A percentile compares a stretch with the other conserved stretches of the same genome.
These are phyloP conservation scores for Ballota nigra DNA, from an alignment of 257 asterid genomes.

Conservation along the genomic window DNA sequence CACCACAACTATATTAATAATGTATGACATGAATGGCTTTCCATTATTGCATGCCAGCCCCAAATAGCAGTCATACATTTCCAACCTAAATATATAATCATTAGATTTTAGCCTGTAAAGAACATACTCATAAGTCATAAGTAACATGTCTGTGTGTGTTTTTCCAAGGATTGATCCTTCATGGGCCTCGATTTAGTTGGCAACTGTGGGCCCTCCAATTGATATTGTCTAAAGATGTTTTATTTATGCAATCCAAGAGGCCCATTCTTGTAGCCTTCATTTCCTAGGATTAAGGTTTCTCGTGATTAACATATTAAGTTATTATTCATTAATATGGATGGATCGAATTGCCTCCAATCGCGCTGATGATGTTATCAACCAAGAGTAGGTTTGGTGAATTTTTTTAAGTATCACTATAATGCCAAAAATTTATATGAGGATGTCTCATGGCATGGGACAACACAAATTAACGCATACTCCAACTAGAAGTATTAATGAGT, in stretches of 20 bases:
- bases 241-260: neutral
- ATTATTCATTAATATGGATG: neutral
- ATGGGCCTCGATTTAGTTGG: constrained; percentile 24
- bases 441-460: too few relatives aligned
- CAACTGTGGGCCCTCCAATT: constrained; percentile 1
- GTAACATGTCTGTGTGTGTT: neutral
- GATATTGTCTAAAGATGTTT: constrained; percentile 3
- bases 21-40: too few relatives aligned
- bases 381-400: too few relatives aligned
- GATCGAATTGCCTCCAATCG: neutral
- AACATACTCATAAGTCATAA: too few relatives aligned
- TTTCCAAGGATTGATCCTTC: neutral
- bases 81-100: neutral
- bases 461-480: too few relatives aligned
- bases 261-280: neutral
- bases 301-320: neutral
- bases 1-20: too few relatives aligned
- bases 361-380: too few relatives aligned
- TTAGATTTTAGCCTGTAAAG: constrained; percentile 10
- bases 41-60: too few relatives aligned
- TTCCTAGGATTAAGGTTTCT: neutral
- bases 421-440: too few relatives aligned
- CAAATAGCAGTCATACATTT: too few relatives aligned
- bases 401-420: too few relatives aligned
- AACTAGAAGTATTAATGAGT: too few relatives aligned